Conservation (phyloP, 305 asterid genomes). For the Salvia sclarea region DNA sequence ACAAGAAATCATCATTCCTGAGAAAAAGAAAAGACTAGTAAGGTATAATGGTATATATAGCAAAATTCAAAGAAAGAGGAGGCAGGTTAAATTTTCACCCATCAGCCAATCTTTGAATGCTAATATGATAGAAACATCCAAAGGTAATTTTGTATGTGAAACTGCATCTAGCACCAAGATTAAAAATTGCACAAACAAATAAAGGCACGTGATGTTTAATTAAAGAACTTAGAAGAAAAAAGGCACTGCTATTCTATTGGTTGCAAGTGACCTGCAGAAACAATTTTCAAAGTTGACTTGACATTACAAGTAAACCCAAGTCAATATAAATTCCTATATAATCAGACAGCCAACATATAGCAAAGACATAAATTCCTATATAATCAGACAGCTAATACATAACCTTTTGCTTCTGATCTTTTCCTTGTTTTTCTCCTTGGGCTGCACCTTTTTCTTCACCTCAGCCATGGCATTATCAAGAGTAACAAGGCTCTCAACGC, state of each 20-base stretch:
- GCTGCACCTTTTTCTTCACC: slow-evolving; percentile 29
- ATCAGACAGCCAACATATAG: neutral
- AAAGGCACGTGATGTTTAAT: neutral
- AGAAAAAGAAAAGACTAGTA: neutral
- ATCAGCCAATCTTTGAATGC: slow-evolving; percentile 3
- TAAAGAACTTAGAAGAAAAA: neutral
- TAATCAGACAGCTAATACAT: slow-evolving; percentile 4
- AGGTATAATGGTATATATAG: slow-evolving; percentile 6
- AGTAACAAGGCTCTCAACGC: slow-evolving; percentile 47
- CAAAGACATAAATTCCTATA: neutral
- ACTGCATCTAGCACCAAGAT: neutral
- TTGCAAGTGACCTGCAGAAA: slow-evolving; percentile 22
- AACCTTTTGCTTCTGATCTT: slow-evolving; percentile 48
- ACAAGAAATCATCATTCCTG: slow-evolving; percentile 60
- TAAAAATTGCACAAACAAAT: neutral
- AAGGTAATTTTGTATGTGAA: neutral
- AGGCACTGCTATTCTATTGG: slow-evolving; percentile 4
- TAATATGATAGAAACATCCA: neutral
- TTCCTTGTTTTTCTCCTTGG: slow-evolving; percentile 34
- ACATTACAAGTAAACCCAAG: slow-evolving; percentile 24
- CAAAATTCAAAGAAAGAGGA: neutral
- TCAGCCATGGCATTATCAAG: slow-evolving; percentile 25
- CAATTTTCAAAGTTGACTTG: slow-evolving; percentile 35
- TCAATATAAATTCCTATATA: slow-evolving; percentile 16
- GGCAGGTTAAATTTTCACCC: neutral